Evolutionary conservation across 2,329 filamentous ascomycete genomes (phyloP).

Genomic region (Hypomyces perniciosus): DNA sequence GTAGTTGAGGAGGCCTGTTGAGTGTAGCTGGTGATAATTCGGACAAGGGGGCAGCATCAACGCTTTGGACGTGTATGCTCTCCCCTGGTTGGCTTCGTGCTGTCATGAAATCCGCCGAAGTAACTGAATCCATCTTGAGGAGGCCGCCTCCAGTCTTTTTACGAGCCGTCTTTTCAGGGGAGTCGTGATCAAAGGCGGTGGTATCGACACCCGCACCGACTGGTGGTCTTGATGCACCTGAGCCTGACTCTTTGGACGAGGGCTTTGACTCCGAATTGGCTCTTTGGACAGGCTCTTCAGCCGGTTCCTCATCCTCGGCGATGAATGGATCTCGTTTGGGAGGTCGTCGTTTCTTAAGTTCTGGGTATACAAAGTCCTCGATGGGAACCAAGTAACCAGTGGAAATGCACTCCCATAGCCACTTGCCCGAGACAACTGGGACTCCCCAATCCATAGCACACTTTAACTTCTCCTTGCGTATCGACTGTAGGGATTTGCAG

Average conservation of each 20-base stretch:
- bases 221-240: conserved; percentile 10
- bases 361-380: conserved; percentile 42
- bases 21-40: conserved; percentile 36
- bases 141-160: conserved; percentile 10
- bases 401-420: conserved; percentile 78
- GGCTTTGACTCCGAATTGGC: not conserved
- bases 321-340: conserved; percentile 4
- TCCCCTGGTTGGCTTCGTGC: conserved; percentile 33
- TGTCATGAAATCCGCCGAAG: conserved; percentile 36
- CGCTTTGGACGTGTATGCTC: conserved; percentile 14
- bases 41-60: conserved; percentile 30
- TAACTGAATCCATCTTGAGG: conserved; percentile 19
- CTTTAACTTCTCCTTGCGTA: conserved; percentile 70
- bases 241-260: conserved; percentile 7
- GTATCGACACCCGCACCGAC: conserved; percentile 30
- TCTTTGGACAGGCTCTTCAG: not conserved
- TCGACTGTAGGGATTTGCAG: conserved; percentile 52
- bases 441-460: conserved; percentile 70
- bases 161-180: conserved; percentile 15
- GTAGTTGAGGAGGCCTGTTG: conserved; percentile 35
- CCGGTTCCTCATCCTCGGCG: conserved; percentile 11
- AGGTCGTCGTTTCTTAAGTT: conserved; percentile 33
- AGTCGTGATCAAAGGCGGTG: conserved; percentile 34
- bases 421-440: conserved; percentile 72
- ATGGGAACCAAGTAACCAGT: conserved; percentile 44